These are phyloP conservation scores for Myriangium duriaei DNA, from an alignment of 2,329 filamentous ascomycete species.

Conservation along the genomic window DNA sequence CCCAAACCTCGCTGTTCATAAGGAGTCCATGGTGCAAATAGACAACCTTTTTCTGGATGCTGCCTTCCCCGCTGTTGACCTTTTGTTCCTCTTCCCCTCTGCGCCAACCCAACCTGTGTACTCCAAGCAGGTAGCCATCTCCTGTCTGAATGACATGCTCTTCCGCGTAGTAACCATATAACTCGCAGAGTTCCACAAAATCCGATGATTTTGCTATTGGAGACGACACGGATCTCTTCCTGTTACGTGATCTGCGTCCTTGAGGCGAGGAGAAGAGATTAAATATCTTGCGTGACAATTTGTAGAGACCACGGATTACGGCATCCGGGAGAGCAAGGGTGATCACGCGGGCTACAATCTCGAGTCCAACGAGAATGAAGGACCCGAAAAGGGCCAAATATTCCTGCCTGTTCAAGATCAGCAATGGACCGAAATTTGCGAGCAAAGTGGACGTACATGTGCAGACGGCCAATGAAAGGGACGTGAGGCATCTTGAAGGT, in stretches of 20 bases:
- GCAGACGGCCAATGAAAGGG: constrained; percentile 50
- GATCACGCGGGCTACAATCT: constrained; percentile 70
- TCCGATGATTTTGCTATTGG: constrained; percentile 77
- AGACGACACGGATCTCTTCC: constrained; percentile 33
- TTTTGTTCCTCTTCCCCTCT: constrained; percentile 67
- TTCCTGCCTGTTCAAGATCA: constrained; percentile 50
- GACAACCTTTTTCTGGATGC: constrained; percentile 68
- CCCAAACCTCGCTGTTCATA: constrained; percentile 99
- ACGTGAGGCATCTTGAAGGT: constrained; percentile 40
- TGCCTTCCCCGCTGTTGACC: constrained; percentile 59
- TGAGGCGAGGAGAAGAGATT: constrained; percentile 62
- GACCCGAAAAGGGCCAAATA: constrained; percentile 80
- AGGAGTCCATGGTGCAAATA: constrained; percentile 92
- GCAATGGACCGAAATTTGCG: background rate
- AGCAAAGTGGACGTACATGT: constrained; percentile 22
- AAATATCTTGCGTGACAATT: constrained; percentile 69
- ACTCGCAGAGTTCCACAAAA: constrained; percentile 83
- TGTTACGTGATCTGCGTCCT: constrained; percentile 53
- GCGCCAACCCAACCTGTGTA: constrained; percentile 76
- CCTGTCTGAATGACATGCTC: constrained; percentile 92
- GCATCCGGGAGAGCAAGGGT: constrained; percentile 77
- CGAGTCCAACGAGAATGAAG: constrained; percentile 68
- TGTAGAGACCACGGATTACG: constrained; percentile 71
- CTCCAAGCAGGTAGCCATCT: constrained; percentile 82
- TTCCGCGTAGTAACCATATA: constrained; percentile 87